These are phyloP conservation scores for Nematocida sp. DNA, from an alignment of 371 early-diverging fungal genomes.

Conservation along the genomic window DNA sequence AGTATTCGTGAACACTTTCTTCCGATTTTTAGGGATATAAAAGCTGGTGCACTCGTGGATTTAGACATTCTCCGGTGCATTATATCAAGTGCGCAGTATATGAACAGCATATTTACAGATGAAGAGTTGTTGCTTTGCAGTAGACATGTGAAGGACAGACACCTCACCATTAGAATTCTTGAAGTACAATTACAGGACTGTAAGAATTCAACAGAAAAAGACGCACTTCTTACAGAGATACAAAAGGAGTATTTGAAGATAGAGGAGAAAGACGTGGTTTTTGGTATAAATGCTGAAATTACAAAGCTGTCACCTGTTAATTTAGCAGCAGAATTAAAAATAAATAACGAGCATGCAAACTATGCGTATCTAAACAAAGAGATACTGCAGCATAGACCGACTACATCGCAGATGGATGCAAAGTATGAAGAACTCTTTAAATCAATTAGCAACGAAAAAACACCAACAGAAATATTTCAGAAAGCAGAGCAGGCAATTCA, in stretches of 20 bases:
- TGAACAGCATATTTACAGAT: conserved; percentile 8
- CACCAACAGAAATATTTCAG: background rate
- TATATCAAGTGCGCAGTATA: background rate
- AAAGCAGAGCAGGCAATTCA: conserved; percentile 20
- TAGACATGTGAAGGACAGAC: conserved; percentile 13
- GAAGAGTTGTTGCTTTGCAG: conserved; percentile 33
- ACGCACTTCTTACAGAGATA: conserved; percentile 49
- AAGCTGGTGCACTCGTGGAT: conserved; percentile 40
- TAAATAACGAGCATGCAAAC: conserved; percentile 53
- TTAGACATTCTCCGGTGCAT: conserved; percentile 15
- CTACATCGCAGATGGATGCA: background rate
- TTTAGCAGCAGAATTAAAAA: conserved; percentile 46
- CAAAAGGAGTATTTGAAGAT: conserved; percentile 41
- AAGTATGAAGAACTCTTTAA: conserved; percentile 22
- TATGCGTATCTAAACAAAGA: conserved; percentile 20
- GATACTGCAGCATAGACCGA: conserved; percentile 9
- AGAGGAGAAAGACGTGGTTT: conserved; percentile 47
- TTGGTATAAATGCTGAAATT: conserved; percentile 52
- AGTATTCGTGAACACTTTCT: conserved; percentile 20
- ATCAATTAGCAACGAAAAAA: background rate
- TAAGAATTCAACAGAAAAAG: conserved; percentile 36
- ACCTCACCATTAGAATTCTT: conserved; percentile 40
- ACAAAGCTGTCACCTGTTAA: conserved; percentile 39
- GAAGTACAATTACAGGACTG: conserved; percentile 43
- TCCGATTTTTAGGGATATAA: conserved; percentile 41